phyloP scores from a whole-genome alignment of 2,329 filamentous ascomycete genomes.

The Colletotrichum siamense region DNA sequence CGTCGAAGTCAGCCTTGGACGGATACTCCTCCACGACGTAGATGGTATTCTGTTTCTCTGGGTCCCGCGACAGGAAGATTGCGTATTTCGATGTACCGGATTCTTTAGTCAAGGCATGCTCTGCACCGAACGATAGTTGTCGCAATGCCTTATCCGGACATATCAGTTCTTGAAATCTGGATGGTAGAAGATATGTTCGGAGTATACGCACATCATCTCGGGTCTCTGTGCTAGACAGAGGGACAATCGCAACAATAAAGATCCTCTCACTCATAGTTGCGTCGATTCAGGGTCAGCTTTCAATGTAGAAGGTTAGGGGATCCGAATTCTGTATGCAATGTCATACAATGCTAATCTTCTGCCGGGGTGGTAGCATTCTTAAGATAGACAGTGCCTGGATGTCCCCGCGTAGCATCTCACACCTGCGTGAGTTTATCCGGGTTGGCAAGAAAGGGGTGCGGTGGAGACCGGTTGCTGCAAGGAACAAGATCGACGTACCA shows the following conservation, averaged over 20 bases:
- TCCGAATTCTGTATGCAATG: rapidly evolving
- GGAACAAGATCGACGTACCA: not conserved
- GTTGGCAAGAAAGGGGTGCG: not conserved
- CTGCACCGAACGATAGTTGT: not conserved
- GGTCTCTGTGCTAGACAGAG: not conserved
- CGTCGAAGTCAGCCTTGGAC: not conserved
- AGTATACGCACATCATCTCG: not conserved
- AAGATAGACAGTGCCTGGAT: not conserved
- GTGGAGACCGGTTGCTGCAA: not conserved
- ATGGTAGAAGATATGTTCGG: not conserved
- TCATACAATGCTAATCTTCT: not conserved
- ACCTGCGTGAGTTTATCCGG: not conserved
- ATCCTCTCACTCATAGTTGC: not conserved
- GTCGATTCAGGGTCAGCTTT: not conserved
- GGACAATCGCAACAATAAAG: not conserved
- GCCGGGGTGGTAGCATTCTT: not conserved
- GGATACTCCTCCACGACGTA: not conserved
- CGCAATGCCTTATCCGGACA: not conserved
- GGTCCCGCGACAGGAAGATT: not conserved
- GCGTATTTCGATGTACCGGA: not conserved
- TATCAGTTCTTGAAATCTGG: not conserved
- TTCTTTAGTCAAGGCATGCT: not conserved
- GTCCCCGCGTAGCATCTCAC: not conserved
- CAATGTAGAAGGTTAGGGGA: not conserved
- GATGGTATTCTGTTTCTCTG: not conserved